Evolutionary conservation across 2,329 filamentous ascomycete genomes (phyloP), one percentile per base, ranked within the genome.

Genomic region (Elsinoe perseae): DNA sequence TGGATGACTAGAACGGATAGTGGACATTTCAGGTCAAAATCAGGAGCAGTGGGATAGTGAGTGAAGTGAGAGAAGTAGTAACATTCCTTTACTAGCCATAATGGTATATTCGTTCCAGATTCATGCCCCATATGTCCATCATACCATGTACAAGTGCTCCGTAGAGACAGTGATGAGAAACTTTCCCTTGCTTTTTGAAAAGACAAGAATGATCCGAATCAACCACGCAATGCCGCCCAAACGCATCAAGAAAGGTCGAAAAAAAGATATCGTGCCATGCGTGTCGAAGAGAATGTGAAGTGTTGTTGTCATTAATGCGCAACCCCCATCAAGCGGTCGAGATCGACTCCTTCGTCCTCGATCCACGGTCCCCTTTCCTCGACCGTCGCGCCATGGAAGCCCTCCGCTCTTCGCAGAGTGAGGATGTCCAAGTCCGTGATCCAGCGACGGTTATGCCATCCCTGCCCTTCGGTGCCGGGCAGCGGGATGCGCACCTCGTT

Each of bases 381-480:
- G 0, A 87, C 83, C 0, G 86, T 92, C 4, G 90, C 86, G 59
- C 78, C 79, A 63, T 85, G 84, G 66, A 97, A 85, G 25, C 86
- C 92, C 63, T 95, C 83, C n/a, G 91, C 89, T 28, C 92, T 82
- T 70, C 87, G 86, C 68, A 97, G 71, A 1, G 91, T 96, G 75
- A 93, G 86, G 52, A 96, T 82, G 67, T 97, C 93, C 43, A 98
- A 78, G 67, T 97, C 93, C 5, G 92, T 97, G 36, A 96, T 85
- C 68, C 95, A 97, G 1, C 82, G 79, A 65, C 86, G 83, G 21
- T 54, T 21, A 14, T 54, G 52, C 23, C 21, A 36, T 18, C 75
- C 64, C 66, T 89, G 86, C 23, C 82, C 81, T 65, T 87, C 86
- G 21, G 81, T 81, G 16, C 68, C 68, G 1, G 67, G 66, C 59